Base-by-base conservation (phyloP, 768 basidiomycete species). In the Podaxis rugospora region DNA sequence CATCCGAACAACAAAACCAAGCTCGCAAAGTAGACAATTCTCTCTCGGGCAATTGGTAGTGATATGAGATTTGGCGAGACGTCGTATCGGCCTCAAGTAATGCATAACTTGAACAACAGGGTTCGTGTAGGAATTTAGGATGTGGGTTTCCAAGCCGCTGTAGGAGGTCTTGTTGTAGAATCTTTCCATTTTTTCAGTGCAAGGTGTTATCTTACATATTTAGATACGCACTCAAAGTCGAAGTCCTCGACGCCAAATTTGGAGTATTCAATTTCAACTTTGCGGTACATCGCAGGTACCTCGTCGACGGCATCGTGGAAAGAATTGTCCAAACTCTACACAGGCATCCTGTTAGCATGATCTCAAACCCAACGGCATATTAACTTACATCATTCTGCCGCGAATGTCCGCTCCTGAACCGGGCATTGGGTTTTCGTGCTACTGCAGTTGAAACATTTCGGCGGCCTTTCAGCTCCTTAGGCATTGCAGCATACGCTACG, bases 201-300 rank as follows among this genome's bases (percentile, higher is more conserved):
- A 59, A 46, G 44, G 13, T 25, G 3, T 49, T 10, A 47, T n/a
- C 6, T 7, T 16, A 36, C 16, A 44, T 36, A 18, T 28, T 54
- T n/a, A 28, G 51, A 42, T 36, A 71, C 82, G 59, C 70, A 93
- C 95, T 83, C 96, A 68, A 99, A 99, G 73, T 99, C 97, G 68
- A 99, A 99, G 73, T 99, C 96, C 70, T 98, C 96, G 16, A 98
- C 93, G 3, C 96, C 96, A 68, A 99, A 99, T 68, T 95, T 96
- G 40, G 93, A 95, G 71, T 99, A 99, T 72, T 95, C 93, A 68
- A 99, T 99, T 74, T 98, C 95, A 14, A 97, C 95, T 67, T 88
- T 89, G 61, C 91, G 87, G 71, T 97, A 99, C 62, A 87, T 82
- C 58, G 82, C 83, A 0, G 95, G 93, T 51, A 94, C 83, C 28